phyloP scores from a whole-genome alignment of 768 basidiomycete genomes.

The Rubroboletus pulcherrimus region DNA sequence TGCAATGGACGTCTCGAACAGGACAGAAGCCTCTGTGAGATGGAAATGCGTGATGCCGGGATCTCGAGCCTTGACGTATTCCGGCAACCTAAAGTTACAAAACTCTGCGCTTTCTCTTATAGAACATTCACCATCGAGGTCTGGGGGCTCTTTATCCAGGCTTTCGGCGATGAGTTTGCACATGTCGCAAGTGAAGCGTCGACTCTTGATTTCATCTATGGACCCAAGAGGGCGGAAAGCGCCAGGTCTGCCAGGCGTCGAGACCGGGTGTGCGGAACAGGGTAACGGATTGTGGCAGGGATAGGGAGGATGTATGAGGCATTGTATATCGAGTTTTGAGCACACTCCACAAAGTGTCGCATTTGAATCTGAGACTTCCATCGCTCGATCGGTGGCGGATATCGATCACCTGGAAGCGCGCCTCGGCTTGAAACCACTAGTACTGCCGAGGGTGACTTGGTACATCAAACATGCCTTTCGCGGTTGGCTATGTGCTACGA shows the following conservation, averaged over 20 bases:
- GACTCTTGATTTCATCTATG: constrained; percentile 11
- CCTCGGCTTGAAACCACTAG: too few relatives aligned
- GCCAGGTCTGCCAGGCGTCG: too few relatives aligned
- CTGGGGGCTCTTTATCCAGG: constrained; percentile 8
- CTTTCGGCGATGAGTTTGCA: constrained; percentile 12
- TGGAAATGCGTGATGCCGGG: constrained; percentile 12
- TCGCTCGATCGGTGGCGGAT: background rate
- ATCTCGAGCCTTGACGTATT: background rate
- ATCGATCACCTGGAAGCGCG: too few relatives aligned
- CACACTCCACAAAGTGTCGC: constrained; percentile 1
- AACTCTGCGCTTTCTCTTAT: background rate
- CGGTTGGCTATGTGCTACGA: background rate
- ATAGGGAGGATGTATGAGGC: background rate
- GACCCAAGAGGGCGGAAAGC: constrained; percentile 6
- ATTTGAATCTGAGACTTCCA: background rate
- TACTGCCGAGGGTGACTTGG: too few relatives aligned
- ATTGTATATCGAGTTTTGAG: background rate
- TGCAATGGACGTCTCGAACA: background rate
- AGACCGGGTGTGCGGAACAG: constrained; percentile 2
- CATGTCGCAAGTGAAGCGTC: constrained; percentile 9
- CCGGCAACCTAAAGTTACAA: constrained; percentile 9
- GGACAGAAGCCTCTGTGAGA: constrained; percentile 6
- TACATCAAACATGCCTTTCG: too few relatives aligned
- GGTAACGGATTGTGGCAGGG: background rate
- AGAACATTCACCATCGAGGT: constrained; percentile 5